These are phyloP conservation scores for Pachyrhizus erosus DNA, from an alignment of 306 rosid species.

Conservation along the genomic window DNA sequence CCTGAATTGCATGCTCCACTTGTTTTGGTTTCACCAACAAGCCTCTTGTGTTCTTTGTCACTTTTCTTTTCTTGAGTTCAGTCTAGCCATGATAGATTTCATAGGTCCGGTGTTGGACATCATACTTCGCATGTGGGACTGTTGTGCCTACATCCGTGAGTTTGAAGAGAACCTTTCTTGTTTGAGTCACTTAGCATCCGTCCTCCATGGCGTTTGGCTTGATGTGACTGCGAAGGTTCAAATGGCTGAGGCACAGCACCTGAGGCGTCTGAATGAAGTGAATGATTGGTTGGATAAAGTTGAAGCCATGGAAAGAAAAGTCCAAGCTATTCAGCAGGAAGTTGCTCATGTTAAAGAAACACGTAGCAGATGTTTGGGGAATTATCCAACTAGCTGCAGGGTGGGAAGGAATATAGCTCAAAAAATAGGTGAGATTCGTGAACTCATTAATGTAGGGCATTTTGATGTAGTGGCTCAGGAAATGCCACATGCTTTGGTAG, in stretches of 20 bases:
- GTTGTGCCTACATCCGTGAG: background rate
- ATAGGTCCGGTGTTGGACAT: background rate
- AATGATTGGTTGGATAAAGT: background rate
- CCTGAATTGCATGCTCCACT: background rate
- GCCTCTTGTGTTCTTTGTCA: background rate
- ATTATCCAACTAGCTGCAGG: background rate
- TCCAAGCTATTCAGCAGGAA: background rate
- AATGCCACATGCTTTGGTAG: background rate
- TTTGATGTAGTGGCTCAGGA: conserved; percentile 4
- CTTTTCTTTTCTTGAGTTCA: background rate
- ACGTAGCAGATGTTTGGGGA: background rate
- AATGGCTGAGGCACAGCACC: background rate
- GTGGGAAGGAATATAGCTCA: background rate
- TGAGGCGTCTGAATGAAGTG: background rate
- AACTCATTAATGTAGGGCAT: background rate
- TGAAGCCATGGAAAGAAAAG: conserved; percentile 1
- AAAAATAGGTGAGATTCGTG: background rate
- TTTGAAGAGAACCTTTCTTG: conserved; percentile 7
- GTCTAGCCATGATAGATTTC: background rate
- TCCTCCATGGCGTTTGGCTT: background rate
- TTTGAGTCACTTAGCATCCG: background rate
- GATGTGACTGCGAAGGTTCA: background rate
- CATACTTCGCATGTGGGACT: background rate
- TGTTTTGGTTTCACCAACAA: background rate
- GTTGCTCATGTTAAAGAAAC: background rate